phyloP scores from a whole-genome alignment of 2,329 filamentous ascomycete genomes.

The Dactylellina leptospora region DNA sequence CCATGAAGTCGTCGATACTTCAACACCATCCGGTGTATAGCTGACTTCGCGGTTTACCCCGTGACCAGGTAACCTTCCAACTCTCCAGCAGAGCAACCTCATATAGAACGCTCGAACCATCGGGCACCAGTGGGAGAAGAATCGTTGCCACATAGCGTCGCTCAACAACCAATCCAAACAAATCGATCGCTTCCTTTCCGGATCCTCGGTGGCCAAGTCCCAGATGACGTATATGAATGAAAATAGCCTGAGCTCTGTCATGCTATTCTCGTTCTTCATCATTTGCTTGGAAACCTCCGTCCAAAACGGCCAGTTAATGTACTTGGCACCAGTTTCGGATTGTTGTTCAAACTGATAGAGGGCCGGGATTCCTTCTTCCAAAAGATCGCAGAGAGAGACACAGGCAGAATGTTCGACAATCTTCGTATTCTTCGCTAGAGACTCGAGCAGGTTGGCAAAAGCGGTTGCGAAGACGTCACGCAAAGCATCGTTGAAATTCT shows the following conservation, averaged over 20 bases:
- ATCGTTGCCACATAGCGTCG: constrained; percentile 77
- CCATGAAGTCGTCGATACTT: constrained; percentile 64
- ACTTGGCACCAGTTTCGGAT: constrained; percentile 58
- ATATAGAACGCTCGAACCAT: constrained; percentile 95
- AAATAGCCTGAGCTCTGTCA: constrained; percentile 85
- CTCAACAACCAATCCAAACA: constrained; percentile 80
- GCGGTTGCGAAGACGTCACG: constrained; percentile 77
- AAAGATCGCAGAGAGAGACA: constrained; percentile 88
- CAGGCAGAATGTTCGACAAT: constrained; percentile 83
- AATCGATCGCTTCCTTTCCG: constrained; percentile 73
- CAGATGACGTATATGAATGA: constrained; percentile 83
- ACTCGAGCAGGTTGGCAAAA: constrained; percentile 77
- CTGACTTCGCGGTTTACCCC: constrained; percentile 26
- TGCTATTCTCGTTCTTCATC: constrained; percentile 82
- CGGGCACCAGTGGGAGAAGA: constrained; percentile 94
- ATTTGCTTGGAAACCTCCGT: constrained; percentile 80
- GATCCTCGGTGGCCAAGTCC: constrained; percentile 74
- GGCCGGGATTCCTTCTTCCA: constrained; percentile 80
- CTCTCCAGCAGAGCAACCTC: constrained; percentile 86
- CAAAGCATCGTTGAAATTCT: constrained; percentile 58
- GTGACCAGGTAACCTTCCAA: constrained; percentile 71
- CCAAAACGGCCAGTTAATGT: constrained; percentile 86
- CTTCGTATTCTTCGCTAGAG: constrained; percentile 77
- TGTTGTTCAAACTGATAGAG: constrained; percentile 63
- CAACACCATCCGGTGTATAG: constrained; percentile 33